Evolutionary conservation across 2,329 filamentous ascomycete species (phyloP).

Genomic region (Coniochaeta sp.): DNA sequence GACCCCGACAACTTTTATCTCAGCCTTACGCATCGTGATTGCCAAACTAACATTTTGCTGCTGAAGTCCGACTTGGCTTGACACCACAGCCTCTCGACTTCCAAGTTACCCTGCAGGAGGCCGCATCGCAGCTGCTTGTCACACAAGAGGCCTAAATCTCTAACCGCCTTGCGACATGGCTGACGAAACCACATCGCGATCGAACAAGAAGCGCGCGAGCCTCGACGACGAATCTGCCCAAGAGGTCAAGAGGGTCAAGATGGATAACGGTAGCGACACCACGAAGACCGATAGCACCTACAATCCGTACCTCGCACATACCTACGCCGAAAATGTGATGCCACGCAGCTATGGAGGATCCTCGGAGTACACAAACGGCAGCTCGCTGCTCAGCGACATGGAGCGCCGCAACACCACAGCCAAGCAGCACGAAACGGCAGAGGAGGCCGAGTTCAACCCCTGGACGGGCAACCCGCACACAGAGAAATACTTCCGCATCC

Average conservation of each 20-base stretch:
- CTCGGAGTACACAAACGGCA: conserved; percentile 18
- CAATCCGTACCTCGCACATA: conserved; percentile 91
- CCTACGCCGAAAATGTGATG: conserved; percentile 53
- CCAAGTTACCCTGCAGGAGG: neutral
- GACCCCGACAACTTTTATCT: neutral
- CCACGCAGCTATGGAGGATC: conserved; percentile 28
- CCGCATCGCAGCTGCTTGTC: neutral
- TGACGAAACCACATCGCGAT: conserved; percentile 17
- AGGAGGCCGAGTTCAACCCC: conserved; percentile 76
- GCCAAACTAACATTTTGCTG: neutral
- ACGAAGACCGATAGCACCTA: conserved; percentile 25
- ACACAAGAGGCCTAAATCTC: neutral
- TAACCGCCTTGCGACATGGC: conserved; percentile 25
- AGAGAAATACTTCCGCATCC: conserved; percentile 80
- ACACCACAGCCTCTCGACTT: neutral
- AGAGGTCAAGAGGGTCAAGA: conserved; percentile 23
- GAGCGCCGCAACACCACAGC: conserved; percentile 76
- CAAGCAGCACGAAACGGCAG: conserved; percentile 62
- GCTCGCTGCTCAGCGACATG: conserved; percentile 56
- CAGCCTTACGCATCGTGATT: neutral
- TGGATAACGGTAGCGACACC: conserved; percentile 24
- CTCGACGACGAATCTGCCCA: conserved; percentile 29
- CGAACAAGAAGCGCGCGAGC: conserved; percentile 35
- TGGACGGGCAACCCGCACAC: conserved; percentile 77
- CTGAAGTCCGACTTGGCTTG: too few species aligned